Conservation (phyloP, 441 rosid genomes). For the Brassica hybrid region DNA sequence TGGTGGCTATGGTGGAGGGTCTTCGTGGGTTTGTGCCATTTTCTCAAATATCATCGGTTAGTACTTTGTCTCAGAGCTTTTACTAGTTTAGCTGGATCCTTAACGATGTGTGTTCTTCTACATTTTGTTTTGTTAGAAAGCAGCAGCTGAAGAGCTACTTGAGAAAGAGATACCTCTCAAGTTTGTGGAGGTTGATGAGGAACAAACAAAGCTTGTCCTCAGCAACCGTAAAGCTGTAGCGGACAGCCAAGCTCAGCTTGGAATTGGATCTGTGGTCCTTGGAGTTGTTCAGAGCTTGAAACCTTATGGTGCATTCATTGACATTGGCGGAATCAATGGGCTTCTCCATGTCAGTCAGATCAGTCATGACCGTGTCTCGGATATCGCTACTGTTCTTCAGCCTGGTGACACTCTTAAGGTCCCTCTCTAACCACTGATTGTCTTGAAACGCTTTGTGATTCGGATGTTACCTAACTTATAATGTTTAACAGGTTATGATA, state of each 20-base stretch:
- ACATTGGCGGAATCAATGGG: conserved; percentile 96
- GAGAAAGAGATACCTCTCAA: conserved; percentile 82
- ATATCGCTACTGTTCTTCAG: conserved; percentile 95
- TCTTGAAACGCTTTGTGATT: not conserved
- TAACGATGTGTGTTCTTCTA: conserved; percentile 11
- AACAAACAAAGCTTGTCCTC: conserved; percentile 86
- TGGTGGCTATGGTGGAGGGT: conserved; percentile 85
- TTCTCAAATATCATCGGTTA: conserved; percentile 88
- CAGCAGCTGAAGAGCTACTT: conserved; percentile 85
- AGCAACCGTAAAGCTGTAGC: conserved; percentile 99
- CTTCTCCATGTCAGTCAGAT: conserved; percentile 98
- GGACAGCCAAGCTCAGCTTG: conserved; percentile 96
- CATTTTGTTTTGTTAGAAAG: conserved; percentile 54
- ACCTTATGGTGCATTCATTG: conserved; percentile 97
- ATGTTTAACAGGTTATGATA: conserved; percentile 75
- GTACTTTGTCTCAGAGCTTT: conserved; percentile 47
- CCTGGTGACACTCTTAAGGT: conserved; percentile 95
- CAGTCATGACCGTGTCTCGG: conserved; percentile 92
- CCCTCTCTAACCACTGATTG: conserved; percentile 7
- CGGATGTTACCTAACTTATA: conserved; percentile 15
- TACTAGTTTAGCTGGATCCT: not conserved
- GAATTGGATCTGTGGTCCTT: conserved; percentile 91
- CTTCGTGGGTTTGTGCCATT: conserved; percentile 94
- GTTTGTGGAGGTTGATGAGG: conserved; percentile 98
- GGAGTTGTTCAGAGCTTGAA: conserved; percentile 97